phyloP scores from a whole-genome alignment of 306 rosid species.

The cucumber (Cucumis sativus) region Cucumber_9930_V3 NC_026658.2:9767001-9767500 shows the following conservation, averaged over 20 bases:
- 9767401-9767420: constrained; percentile 2
- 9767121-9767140: not conserved
- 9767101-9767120: not conserved
- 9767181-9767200: not conserved
- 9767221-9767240: not conserved
- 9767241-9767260: not conserved
- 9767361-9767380: not conserved
- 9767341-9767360: not conserved
- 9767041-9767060: constrained; percentile 75
- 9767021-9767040: constrained; percentile 80
- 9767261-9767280: not conserved
- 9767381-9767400: not conserved
- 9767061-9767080: constrained; percentile 54
- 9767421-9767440: not conserved
- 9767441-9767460: not conserved
- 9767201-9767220: not conserved
- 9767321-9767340: not conserved
- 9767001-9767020: constrained; percentile 81
- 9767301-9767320: not conserved
- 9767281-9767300: not conserved
- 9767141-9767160: not conserved
- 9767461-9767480: not conserved
- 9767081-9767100: constrained; percentile 50
- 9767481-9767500: not conserved
- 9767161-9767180: not conserved